A percentile compares a stretch with the other conserved stretches of the same genome.
Conservation (phyloP, 2,329 filamentous ascomycete species). For the Pseudogymnoascus sp. region DNA sequence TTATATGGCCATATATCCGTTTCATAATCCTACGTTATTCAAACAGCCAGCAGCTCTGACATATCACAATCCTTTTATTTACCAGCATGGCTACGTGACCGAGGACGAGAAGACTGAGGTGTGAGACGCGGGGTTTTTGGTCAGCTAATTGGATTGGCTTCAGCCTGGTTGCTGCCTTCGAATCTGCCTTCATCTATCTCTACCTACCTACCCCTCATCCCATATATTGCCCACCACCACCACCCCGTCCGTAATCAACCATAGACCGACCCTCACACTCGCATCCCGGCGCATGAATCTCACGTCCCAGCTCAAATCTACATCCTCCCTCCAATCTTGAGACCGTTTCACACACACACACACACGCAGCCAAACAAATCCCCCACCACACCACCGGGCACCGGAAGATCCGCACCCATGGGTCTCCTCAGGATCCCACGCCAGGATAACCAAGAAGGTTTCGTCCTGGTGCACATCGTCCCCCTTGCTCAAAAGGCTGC, state of each 20-base stretch:
- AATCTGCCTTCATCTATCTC: background rate
- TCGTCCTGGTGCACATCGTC: conserved; percentile 55
- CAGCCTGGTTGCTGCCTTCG: background rate
- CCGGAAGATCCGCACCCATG: background rate
- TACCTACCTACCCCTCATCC: conserved; percentile 1
- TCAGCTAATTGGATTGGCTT: background rate
- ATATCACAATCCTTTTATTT: background rate
- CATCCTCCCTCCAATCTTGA: background rate
- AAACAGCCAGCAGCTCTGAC: background rate
- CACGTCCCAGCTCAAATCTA: background rate
- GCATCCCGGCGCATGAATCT: background rate
- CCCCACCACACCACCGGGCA: background rate
- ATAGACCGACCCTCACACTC: background rate
- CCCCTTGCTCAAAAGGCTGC: conserved; percentile 37
- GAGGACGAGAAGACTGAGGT: background rate
- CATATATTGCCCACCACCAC: conserved; percentile 4
- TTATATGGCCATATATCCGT: background rate
- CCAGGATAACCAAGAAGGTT: conserved; percentile 41
- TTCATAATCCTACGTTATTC: background rate
- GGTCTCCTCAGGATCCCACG: conserved; percentile 51
- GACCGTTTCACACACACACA: background rate
- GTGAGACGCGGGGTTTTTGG: background rate
- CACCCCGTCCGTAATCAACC: background rate
- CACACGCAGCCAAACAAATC: background rate
- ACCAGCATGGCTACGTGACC: background rate